Percentiles rank a stretch among this genome's conserved stretches.
Evolutionary conservation across 2,329 filamentous ascomycete genomes (phyloP).

Genomic region (Albophoma yamanashiensis): DNA sequence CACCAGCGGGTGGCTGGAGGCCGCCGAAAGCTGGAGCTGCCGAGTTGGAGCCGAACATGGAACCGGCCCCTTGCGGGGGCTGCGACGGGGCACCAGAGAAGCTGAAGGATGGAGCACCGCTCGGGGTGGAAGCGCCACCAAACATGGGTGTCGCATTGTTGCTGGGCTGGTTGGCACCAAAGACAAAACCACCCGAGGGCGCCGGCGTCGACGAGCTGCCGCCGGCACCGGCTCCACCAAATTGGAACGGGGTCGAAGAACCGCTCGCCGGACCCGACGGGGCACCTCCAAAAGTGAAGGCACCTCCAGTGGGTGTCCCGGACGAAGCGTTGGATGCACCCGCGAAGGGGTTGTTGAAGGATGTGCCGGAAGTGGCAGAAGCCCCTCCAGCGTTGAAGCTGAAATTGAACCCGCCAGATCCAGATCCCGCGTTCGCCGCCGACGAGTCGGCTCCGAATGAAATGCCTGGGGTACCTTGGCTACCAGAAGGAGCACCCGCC

Average conservation of each 20-base stretch:
- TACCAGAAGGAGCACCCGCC: constrained; percentile 11
- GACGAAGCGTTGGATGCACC: constrained; percentile 11
- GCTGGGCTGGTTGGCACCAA: constrained; percentile 15
- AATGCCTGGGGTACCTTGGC: constrained; percentile 16
- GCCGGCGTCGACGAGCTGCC: constrained; percentile 12
- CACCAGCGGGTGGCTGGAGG: constrained; percentile 31
- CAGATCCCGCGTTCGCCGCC: constrained; percentile 11
- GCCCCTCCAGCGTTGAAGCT: constrained; percentile 6
- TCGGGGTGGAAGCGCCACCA: constrained; percentile 16
- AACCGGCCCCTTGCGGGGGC: constrained; percentile 16
- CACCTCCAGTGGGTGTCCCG: constrained; percentile 14
- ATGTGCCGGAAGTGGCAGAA: constrained; percentile 10
- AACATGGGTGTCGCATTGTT: constrained; percentile 16
- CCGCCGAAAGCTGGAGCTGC: constrained; percentile 23
- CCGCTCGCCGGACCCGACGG: constrained; percentile 15
- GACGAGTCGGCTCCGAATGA: constrained; percentile 23
- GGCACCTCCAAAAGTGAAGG: constrained; percentile 27
- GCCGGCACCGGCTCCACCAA: constrained; percentile 17
- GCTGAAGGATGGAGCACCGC: constrained; percentile 24
- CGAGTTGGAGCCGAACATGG: constrained; percentile 22
- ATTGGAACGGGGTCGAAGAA: constrained; percentile 22
- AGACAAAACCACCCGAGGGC: constrained; percentile 9
- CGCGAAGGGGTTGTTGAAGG: constrained; percentile 30
- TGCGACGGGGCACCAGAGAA: constrained; percentile 23
- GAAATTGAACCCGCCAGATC: constrained; percentile 20